Evolutionary conservation across 257 asterid species (phyloP).

Genomic region (Fraxinus anomala): DNA sequence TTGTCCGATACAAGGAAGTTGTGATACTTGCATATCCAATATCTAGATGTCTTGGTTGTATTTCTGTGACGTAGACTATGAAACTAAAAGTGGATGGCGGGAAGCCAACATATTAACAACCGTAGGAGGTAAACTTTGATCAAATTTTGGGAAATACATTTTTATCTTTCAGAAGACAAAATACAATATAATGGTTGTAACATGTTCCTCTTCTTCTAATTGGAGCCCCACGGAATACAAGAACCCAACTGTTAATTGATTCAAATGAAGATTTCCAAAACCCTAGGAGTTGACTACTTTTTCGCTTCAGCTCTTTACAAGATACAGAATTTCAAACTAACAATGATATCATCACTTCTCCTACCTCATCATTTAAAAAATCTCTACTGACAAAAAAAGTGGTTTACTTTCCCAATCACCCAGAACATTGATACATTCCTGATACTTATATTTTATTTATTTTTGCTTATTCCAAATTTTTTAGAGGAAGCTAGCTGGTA

Average conservation of each 20-base stretch:
- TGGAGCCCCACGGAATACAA: not conserved
- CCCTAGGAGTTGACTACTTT: not conserved
- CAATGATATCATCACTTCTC: not conserved
- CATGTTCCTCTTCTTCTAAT: not conserved
- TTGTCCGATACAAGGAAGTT: not conserved
- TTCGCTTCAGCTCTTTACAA: not conserved
- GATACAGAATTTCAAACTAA: not conserved
- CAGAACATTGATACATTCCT: not conserved
- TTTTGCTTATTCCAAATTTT: not conserved
- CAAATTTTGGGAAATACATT: not conserved
- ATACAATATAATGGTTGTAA: not conserved
- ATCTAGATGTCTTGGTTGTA: not conserved
- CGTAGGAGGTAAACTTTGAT: not conserved
- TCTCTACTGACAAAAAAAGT: not conserved
- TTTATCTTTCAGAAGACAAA: not conserved
- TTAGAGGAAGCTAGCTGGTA: too few species aligned
- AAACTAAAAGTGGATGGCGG: not conserved
- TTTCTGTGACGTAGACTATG: not conserved
- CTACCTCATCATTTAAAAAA: not conserved
- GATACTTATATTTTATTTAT: not conserved
- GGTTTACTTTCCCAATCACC: not conserved
- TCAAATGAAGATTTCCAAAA: not conserved
- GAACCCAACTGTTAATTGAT: not conserved
- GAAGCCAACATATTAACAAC: not conserved
- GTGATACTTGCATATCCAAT: not conserved